These are phyloP conservation scores for Debaryomyces coudertii DNA, from an alignment of 1,139 yeast genomes.

Conservation along the genomic window DNA sequence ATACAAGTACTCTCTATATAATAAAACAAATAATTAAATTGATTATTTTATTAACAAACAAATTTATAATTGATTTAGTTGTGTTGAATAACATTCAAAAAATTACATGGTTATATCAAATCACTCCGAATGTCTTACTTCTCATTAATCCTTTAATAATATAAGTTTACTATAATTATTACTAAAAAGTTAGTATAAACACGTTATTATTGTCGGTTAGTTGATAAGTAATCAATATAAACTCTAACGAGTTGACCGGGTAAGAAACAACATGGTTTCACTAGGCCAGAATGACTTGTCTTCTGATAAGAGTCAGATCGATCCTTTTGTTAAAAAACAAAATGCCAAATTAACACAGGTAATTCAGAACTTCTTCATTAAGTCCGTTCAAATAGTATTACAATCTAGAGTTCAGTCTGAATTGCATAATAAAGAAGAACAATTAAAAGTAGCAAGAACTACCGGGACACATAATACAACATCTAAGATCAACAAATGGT, in stretches of 20 bases:
- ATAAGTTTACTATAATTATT: neutral
- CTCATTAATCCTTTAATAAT: conserved; percentile 3
- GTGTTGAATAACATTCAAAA: neutral
- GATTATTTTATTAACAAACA: neutral
- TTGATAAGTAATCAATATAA: neutral
- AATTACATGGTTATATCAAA: neutral
- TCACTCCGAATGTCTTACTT: conserved; percentile 4
- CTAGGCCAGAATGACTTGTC: conserved; percentile 11
- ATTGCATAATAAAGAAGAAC: conserved; percentile 8
- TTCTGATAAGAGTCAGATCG: conserved; percentile 19
- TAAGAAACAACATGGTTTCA: conserved; percentile 12
- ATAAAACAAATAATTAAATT: neutral
- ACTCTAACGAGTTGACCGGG: conserved; percentile 1
- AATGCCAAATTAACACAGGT: conserved; percentile 46
- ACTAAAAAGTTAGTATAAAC: neutral
- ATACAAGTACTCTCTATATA: neutral
- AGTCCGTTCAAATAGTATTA: conserved; percentile 61
- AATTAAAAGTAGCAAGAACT: conserved; percentile 13
- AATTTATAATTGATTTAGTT: neutral
- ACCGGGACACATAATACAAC: conserved; percentile 13
- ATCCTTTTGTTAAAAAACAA: conserved; percentile 28
- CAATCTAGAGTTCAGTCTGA: conserved; percentile 23
- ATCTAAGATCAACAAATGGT: conserved; percentile 58
- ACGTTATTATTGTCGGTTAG: neutral
- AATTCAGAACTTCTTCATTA: conserved; percentile 69